Base-by-base conservation (phyloP, 2,329 filamentous ascomycete genomes). In the Beauveria medogensis region DNA sequence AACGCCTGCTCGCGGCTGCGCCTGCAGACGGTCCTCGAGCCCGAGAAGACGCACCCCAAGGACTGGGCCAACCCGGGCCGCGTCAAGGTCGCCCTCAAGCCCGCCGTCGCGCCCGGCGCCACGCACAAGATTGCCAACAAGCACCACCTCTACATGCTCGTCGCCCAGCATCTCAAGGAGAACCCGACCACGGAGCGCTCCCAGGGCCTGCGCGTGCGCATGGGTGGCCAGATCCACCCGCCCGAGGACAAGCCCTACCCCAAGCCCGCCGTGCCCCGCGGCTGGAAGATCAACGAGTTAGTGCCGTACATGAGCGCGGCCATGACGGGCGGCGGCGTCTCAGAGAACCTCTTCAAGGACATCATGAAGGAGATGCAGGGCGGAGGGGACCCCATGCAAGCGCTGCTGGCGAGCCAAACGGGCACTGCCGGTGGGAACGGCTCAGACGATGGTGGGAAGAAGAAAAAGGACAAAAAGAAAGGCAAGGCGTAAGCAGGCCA, bases 61-160 rank as follows among this genome's bases (percentile, higher is more conserved):
- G 94, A 99, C 78, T 99, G 94, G 94, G 88, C 89, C 61, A 99
- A 99, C 77, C 94, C 94, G 14, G 94, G 94, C 3, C 83, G 94
- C 62, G 90, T 97, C 64, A 86, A 90, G 67, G 85, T 97, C 55
- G 77, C 87, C 69, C 78, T 97, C n/a, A 88, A 85, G 72, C 62
- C 66, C 65, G 52, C 46, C 46, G 60, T 65, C n/a, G 59, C 62
- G 86, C 22, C 26, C 20, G n/a, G 26, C 50, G 20, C 48, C 41
- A 43, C 22, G 34, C 51, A 51, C 44, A 70, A 82, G 69, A 72
- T 96, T 60, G 88, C 85, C 73, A 85, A 81, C 74, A 91, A 97
- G 77, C 90, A 95, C 72, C 91, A 96, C 70, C 85, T 99, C 60
- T 96, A 92, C 75, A 81, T 87, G 60, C 82, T 94, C 48, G 84